Conservation (phyloP, 1,284 basidiomycete genomes). For the Fomitopsis schrenkii region DNA sequence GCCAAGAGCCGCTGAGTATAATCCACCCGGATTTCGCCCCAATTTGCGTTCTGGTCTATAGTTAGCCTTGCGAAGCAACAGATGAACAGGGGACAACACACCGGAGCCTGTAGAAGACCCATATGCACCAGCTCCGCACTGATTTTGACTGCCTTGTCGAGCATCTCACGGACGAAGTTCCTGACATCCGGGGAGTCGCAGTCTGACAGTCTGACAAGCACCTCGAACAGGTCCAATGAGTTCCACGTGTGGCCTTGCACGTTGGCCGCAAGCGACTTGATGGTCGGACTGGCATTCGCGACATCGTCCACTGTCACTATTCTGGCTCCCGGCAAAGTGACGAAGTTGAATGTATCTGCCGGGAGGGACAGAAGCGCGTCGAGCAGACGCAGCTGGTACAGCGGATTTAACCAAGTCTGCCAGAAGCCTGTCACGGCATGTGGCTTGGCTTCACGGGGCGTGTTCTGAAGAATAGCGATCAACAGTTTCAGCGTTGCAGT, state of each 20-base stretch:
- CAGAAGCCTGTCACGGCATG: slow-evolving; percentile 82
- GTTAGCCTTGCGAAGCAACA: neutral
- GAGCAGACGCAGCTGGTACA: slow-evolving; percentile 85
- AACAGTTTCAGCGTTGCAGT: slow-evolving; percentile 79
- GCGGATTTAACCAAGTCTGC: slow-evolving; percentile 79
- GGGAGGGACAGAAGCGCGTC: slow-evolving; percentile 86
- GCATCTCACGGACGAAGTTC: slow-evolving; percentile 79
- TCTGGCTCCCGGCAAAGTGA: slow-evolving; percentile 74
- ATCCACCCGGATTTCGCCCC: slow-evolving; percentile 84
- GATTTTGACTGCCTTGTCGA: slow-evolving; percentile 89
- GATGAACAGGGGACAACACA: slow-evolving; percentile 38
- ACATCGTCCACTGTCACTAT: slow-evolving; percentile 88
- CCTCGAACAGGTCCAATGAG: slow-evolving; percentile 86
- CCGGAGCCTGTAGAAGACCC: slow-evolving; percentile 87
- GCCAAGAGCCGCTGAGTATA: slow-evolving; percentile 84
- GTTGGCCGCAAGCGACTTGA: slow-evolving; percentile 79
- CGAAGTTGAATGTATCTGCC: slow-evolving; percentile 89
- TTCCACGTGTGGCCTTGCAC: slow-evolving; percentile 95
- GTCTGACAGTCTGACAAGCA: slow-evolving; percentile 75
- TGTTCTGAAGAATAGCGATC: slow-evolving; percentile 74
- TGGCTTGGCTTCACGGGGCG: slow-evolving; percentile 63
- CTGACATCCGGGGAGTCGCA: slow-evolving; percentile 70
- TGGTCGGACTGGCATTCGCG: slow-evolving; percentile 77
- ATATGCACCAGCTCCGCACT: slow-evolving; percentile 94
- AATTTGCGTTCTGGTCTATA: slow-evolving; percentile 61